phyloP scores from a whole-genome alignment of 805 yeast genomes.

The Soucietia sequanensis region DNA sequence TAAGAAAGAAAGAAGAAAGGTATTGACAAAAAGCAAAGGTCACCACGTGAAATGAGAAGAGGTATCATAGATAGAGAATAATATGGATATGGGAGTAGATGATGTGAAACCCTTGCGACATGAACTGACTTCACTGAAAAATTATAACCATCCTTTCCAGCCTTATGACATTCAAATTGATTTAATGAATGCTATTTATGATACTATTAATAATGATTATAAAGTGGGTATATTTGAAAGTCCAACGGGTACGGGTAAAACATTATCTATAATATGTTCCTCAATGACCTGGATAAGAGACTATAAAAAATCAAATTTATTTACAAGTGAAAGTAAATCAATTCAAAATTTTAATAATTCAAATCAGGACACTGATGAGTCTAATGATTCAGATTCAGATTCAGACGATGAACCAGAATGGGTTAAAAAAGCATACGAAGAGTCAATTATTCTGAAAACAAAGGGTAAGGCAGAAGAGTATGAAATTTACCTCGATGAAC shows the following conservation, averaged over 20 bases:
- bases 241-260: constrained; percentile 95
- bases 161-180: constrained; percentile 80
- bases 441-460: constrained; percentile 29
- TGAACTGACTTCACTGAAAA: no score
- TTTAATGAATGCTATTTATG: constrained; percentile 75
- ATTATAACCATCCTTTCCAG: constrained; percentile 70
- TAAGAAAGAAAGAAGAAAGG: no score
- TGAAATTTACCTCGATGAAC: constrained; percentile 38
- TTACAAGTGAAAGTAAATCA: no score
- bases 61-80: neutral
- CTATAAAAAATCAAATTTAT: constrained; percentile 28
- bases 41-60: neutral
- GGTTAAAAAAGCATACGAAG: constrained; percentile 46
- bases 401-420: constrained; percentile 67
- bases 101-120: no score
- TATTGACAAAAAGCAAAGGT: neutral
- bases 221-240: constrained; percentile 85
- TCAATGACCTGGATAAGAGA: constrained; percentile 79
- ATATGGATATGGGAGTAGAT: neutral
- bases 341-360: no score
- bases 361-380: constrained; percentile 4
- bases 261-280: constrained; percentile 82
- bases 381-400: constrained; percentile 15
- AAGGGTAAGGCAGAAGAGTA: constrained; percentile 31
- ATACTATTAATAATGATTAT: constrained; percentile 49